Percentiles rank a stretch among this genome's conserved stretches.
These are phyloP conservation scores for Populus davidiana DNA, from an alignment of 345 rosid genomes.

Conservation along the genomic window DNA sequence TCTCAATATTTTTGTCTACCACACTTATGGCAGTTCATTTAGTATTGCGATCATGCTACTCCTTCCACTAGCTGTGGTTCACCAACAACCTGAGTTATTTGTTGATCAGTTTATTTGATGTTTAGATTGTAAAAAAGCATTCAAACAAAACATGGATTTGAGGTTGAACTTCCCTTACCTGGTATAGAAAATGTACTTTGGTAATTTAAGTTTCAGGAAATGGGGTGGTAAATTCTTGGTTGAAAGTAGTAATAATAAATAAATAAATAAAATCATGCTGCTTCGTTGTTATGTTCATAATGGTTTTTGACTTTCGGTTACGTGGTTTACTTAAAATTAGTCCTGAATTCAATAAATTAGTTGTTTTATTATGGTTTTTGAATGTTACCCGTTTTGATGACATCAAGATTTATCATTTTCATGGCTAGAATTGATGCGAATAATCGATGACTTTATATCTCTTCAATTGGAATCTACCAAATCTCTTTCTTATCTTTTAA, in stretches of 20 bases:
- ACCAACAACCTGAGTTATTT: neutral
- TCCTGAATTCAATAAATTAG: too few species aligned
- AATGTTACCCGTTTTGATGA: too few species aligned
- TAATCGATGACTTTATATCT: too few species aligned
- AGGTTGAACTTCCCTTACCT: neutral
- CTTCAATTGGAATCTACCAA: too few species aligned
- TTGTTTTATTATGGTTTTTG: too few species aligned
- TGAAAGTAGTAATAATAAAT: neutral
- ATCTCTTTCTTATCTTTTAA: too few species aligned
- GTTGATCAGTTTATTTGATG: neutral
- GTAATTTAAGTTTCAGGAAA: neutral
- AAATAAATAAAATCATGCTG: too few species aligned
- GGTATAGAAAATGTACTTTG: neutral
- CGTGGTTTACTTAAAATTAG: too few species aligned
- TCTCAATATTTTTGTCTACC: neutral
- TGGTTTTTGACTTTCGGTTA: too few species aligned
- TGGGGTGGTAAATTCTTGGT: neutral
- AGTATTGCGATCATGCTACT: neutral
- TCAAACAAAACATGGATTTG: neutral
- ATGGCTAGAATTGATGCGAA: too few species aligned
- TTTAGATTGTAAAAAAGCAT: neutral
- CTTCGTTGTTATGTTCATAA: too few species aligned
- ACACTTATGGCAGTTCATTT: neutral
- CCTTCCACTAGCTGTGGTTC: neutral
- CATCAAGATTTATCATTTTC: too few species aligned